Evolutionary conservation across 768 basidiomycete genomes (phyloP).

Genomic region (Heimioporus sp.): DNA sequence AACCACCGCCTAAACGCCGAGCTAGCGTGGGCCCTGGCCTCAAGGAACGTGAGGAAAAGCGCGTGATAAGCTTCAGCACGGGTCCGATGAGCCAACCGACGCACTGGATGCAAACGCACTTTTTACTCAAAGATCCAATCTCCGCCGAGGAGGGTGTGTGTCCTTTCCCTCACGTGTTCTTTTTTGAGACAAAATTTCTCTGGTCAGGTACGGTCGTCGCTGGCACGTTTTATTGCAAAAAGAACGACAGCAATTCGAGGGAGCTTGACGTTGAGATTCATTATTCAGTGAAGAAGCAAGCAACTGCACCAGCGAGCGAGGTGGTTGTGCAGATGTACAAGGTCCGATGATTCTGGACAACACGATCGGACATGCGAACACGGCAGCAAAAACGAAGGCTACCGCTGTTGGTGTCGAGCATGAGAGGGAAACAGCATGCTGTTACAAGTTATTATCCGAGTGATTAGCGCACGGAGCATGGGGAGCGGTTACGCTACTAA

Average conservation of each 20-base stretch:
- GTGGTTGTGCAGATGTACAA: slow-evolving; percentile 76
- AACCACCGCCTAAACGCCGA: slow-evolving; percentile 55
- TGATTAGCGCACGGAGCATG: no score
- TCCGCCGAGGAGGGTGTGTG: slow-evolving; percentile 69
- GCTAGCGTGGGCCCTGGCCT: slow-evolving; percentile 49
- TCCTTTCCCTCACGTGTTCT: not conserved
- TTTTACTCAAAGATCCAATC: slow-evolving; percentile 80
- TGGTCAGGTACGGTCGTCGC: slow-evolving; percentile 63
- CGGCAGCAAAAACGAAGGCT: no score
- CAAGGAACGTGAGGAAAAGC: slow-evolving; percentile 39
- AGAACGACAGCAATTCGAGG: slow-evolving; percentile 76
- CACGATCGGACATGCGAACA: no score
- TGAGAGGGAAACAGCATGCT: no score
- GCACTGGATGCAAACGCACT: slow-evolving; percentile 96
- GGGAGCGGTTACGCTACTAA: no score
- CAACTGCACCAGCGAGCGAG: slow-evolving; percentile 33
- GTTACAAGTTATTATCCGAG: no score
- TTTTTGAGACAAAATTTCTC: not conserved
- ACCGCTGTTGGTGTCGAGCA: no score
- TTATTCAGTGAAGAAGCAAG: slow-evolving; percentile 49
- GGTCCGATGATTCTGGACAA: slow-evolving; percentile 48
- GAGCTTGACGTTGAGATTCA: slow-evolving; percentile 93
- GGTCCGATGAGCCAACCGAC: slow-evolving; percentile 85
- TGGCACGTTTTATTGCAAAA: slow-evolving; percentile 82
- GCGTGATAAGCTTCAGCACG: slow-evolving; percentile 79